phyloP scores from a whole-genome alignment of 345 rosid genomes.

The Pugionium dolabratum region DNA sequence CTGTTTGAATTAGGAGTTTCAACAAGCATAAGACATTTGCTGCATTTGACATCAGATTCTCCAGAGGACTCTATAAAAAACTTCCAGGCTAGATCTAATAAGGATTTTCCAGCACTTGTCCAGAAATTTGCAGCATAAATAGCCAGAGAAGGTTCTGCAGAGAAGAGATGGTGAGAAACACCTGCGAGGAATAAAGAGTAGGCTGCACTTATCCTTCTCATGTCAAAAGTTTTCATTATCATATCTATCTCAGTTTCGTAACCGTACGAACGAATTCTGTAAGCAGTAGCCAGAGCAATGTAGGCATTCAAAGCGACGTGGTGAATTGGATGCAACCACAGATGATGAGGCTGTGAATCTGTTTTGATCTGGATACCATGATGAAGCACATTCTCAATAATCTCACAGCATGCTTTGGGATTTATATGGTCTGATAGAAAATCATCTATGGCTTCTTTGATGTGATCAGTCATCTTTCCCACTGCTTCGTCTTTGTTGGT shows the following conservation, averaged over 20 bases:
- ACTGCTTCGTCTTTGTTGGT: conserved; percentile 42
- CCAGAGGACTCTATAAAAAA: background rate
- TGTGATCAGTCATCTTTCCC: conserved; percentile 43
- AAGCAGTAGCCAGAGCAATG: conserved; percentile 67
- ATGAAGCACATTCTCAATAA: conserved; percentile 57
- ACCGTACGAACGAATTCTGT: conserved; percentile 50
- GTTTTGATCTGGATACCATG: conserved; percentile 41
- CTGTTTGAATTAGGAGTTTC: conserved; percentile 23
- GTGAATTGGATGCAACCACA: conserved; percentile 59
- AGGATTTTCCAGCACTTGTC: conserved; percentile 67
- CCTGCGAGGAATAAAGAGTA: conserved; percentile 75
- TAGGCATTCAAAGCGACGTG: conserved; percentile 61
- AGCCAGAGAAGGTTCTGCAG: conserved; percentile 58
- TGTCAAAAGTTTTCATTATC: conserved; percentile 42
- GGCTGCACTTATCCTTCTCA: conserved; percentile 59
- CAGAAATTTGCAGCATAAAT: conserved; percentile 61
- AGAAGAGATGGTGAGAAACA: conserved; percentile 53
- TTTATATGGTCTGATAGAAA: conserved; percentile 53
- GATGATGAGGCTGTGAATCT: conserved; percentile 34
- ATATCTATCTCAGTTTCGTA: conserved; percentile 29
- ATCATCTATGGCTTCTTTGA: conserved; percentile 54
- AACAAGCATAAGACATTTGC: conserved; percentile 46
- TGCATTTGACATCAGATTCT: conserved; percentile 41
- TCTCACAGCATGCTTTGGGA: conserved; percentile 61
- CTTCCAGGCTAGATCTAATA: conserved; percentile 49